phyloP scores from a whole-genome alignment of 1,284 basidiomycete genomes.

The Malassezia japonica region DNA sequence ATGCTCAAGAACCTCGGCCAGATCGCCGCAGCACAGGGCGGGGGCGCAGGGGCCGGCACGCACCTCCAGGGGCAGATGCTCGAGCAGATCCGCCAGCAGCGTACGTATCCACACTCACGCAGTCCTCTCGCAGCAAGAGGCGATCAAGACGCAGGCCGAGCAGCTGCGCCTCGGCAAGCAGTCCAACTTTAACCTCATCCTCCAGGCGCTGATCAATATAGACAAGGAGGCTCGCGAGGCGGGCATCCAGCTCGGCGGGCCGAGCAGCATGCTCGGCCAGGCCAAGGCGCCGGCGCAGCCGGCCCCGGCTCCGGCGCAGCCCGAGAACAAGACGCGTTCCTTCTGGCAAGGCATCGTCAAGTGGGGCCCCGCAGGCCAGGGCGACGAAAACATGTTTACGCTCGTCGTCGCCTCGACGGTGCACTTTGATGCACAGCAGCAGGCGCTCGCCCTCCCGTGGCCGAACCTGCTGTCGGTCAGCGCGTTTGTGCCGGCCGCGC shows the following conservation, averaged over 20 bases:
- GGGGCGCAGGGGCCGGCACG: constrained; percentile 8
- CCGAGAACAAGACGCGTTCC: constrained; percentile 9
- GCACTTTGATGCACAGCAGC: constrained; percentile 4
- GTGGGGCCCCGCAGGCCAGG: constrained; percentile 25
- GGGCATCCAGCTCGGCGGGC: constrained; percentile 29
- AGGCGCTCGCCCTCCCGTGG: constrained; percentile 10
- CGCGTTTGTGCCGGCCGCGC: neutral
- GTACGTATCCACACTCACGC: neutral
- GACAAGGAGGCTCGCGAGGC: constrained; percentile 36
- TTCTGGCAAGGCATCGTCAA: constrained; percentile 35
- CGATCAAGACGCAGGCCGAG: constrained; percentile 25
- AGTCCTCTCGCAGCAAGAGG: constrained; percentile 23
- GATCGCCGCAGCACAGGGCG: constrained; percentile 17
- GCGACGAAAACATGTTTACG: constrained; percentile 22
- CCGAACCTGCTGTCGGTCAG: constrained; percentile 11
- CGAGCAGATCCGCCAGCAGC: constrained; percentile 29
- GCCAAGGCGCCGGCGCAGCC: neutral
- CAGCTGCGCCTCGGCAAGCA: constrained; percentile 20
- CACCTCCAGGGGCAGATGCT: constrained; percentile 23
- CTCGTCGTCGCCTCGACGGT: constrained; percentile 29
- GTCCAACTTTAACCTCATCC: constrained; percentile 25
- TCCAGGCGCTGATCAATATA: constrained; percentile 33
- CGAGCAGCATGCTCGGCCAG: constrained; percentile 12
- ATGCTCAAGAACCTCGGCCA: constrained; percentile 35
- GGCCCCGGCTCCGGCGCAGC: neutral